phyloP scores from a whole-genome alignment of 2,329 filamentous ascomycete species.

The Didymella keratinophila region DNA sequence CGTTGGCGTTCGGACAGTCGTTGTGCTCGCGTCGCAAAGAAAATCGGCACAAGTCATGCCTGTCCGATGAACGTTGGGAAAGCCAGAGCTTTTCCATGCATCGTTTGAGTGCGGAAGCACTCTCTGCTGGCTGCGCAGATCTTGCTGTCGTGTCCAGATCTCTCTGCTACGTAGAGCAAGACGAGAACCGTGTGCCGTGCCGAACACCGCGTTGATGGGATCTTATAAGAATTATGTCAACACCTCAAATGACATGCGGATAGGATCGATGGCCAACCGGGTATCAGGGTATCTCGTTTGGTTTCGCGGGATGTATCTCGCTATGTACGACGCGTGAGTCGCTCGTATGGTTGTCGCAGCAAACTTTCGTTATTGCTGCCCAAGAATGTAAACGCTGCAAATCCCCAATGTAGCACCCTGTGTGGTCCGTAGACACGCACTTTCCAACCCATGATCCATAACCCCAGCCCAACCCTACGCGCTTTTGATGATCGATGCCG shows the following conservation, averaged over 20 bases:
- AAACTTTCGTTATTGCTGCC: slow-evolving; percentile 15
- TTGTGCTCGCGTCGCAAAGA: no score
- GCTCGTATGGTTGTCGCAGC: slow-evolving; percentile 18
- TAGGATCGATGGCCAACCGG: not conserved
- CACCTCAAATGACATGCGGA: not conserved
- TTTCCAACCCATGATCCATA: slow-evolving; percentile 22
- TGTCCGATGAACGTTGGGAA: no score
- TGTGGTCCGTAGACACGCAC: slow-evolving; percentile 21
- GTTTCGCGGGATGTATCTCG: slow-evolving; percentile 18
- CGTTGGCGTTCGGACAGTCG: no score
- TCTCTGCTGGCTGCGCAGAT: no score
- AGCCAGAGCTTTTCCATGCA: no score
- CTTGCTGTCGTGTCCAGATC: no score
- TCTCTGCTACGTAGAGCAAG: no score
- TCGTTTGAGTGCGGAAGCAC: no score
- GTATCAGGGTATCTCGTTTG: slow-evolving; percentile 16
- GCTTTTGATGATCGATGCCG: slow-evolving; percentile 30
- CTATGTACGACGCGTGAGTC: slow-evolving; percentile 17
- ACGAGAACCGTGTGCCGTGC: not conserved
- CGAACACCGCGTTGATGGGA: not conserved
- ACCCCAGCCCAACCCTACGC: slow-evolving; percentile 21
- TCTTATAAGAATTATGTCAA: not conserved
- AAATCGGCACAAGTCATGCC: no score
- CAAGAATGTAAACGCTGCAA: slow-evolving; percentile 23
- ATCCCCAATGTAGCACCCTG: slow-evolving; percentile 17